Evolutionary conservation across 441 rosid genomes (phyloP).

Genomic region (Adansonia grandidieri): DNA sequence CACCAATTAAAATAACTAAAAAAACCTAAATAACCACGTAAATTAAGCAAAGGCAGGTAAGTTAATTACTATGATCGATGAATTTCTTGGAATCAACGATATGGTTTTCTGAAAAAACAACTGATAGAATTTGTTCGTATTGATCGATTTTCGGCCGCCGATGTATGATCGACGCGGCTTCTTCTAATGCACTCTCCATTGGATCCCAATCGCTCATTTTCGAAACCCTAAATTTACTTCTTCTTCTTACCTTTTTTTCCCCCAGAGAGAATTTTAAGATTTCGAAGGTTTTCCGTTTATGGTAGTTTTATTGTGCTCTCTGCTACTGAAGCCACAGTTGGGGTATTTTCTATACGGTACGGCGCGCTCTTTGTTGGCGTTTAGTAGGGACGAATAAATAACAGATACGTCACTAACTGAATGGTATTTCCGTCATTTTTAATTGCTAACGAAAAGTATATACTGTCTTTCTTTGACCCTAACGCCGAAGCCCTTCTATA

Average conservation of each 20-base stretch:
- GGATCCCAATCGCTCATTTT: not conserved
- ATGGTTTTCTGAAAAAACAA: constrained; percentile 84
- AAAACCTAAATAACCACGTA: not conserved
- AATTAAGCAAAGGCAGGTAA: constrained; percentile 2
- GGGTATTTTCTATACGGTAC: not conserved
- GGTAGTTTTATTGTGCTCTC: not conserved
- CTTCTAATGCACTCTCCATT: constrained; percentile 82
- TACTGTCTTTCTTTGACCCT: not conserved
- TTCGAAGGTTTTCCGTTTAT: not conserved
- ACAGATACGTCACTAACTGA: not conserved
- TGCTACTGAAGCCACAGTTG: not conserved
- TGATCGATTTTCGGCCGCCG: constrained; percentile 99
- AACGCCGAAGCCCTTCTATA: not conserved
- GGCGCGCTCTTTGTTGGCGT: not conserved
- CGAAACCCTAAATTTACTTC: constrained; percentile 1
- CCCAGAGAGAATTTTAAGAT: not conserved
- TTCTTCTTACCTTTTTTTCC: not conserved
- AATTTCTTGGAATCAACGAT: constrained; percentile 75
- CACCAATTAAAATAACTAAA: not conserved
- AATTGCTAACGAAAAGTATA: not conserved
- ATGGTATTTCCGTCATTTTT: constrained; percentile 2
- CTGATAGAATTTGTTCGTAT: constrained; percentile 82
- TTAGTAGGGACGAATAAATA: not conserved
- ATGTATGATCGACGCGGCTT: constrained; percentile 78
- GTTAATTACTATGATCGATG: constrained; percentile 78